Evolutionary conservation across 2,329 filamentous ascomycete genomes (phyloP), one percentile per base, ranked within the genome.

Genomic region (Cercospora canescens): DNA sequence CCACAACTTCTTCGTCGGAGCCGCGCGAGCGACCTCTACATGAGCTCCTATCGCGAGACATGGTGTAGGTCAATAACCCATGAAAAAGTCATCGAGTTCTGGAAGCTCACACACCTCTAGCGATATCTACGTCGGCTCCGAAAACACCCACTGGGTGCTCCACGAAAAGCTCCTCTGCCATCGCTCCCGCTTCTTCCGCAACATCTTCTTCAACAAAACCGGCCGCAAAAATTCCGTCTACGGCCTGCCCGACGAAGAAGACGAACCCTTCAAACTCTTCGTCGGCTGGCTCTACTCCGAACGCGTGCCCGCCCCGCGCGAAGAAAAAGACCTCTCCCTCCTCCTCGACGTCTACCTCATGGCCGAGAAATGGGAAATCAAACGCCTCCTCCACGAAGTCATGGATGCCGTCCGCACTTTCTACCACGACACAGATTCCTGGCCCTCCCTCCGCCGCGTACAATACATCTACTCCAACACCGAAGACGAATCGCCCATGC

Each of bases 141-240:
- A 84, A 37, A 84, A 84, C 77, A 85, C 83, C 1, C 82, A 84
- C 75, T 86, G 83, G 83, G 79, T 82, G 63, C 78, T 86, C 4
- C 84, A 86, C 79, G 83, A 86, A 72, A 85, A 85, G 70, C 83
- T 86, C 7, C 81, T 86, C 54, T 85, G 83, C 79, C 74, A 85
- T 72, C 81, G 84, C 75, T 85, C 82, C 35, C 80, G 80, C 56
- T 85, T 84, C 79, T 86, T 86, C 80, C 78, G 81, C 71, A 79
- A 81, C 62, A 80, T 82, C 76, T 85, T 86, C 79, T 81, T 60
- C 65, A 37, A 56, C 12, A 76, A 75, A 21, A 79, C 80, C 50
- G 66, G 70, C 28, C 64, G 71, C 48, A 72, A 75, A 26, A 76
- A 76, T 70, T 76, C 76, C 54, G 68, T 75, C 56, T 85, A 81